Base-by-base conservation (phyloP, 306 rosid genomes). In the Sicyos baderoa region DNA sequence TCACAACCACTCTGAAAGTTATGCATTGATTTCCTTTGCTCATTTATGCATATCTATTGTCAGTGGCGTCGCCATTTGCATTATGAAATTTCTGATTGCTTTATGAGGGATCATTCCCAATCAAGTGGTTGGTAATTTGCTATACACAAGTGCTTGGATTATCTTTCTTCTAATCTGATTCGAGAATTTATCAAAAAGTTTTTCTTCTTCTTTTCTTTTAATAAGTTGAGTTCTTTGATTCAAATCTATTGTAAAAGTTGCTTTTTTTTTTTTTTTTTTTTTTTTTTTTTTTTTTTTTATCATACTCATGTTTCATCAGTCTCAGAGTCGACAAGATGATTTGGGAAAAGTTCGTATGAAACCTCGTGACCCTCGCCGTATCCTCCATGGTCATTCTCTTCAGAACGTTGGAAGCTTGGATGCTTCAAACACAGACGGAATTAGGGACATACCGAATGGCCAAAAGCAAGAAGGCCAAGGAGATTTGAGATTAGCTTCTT, bases 281-380 rank as follows among this genome's bases (percentile, higher is more conserved):
- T 44, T 62, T 35, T 63, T 25, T 25, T 62, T n/a, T 63, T 49
- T 27, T 66, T 71, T 25, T 22, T 48, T 18, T n/a, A 44, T 65
- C 4, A 1, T 71, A 25, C 18, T 15, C 47, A 9, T 57, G 57
- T 21, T 52, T 27, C 48, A 52, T 68, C 35, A 37, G 4, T 37
- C 44, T 37, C 44, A 37, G 9, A 37, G 44, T 37, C 44, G 44
- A 37, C 44, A 61, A 29, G 96, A 82, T 44, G 90, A 86, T 44
- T 50, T 78, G 12, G 88, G 86, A 40, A 94, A 87, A 79, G 77
- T 90, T 77, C 95, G 95, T 71, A 94, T 94, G 99, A 94, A 93
- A 83, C 99, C 87, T 12, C 91, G 99, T 15, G 99, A 94, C 71
- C 99, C 99, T 56, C 91, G 99, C 19, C 96, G 97, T 37, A 59